These are phyloP conservation scores for Aurinia saxatilis DNA, from an alignment of 345 rosid genomes.

Conservation along the genomic window DNA sequence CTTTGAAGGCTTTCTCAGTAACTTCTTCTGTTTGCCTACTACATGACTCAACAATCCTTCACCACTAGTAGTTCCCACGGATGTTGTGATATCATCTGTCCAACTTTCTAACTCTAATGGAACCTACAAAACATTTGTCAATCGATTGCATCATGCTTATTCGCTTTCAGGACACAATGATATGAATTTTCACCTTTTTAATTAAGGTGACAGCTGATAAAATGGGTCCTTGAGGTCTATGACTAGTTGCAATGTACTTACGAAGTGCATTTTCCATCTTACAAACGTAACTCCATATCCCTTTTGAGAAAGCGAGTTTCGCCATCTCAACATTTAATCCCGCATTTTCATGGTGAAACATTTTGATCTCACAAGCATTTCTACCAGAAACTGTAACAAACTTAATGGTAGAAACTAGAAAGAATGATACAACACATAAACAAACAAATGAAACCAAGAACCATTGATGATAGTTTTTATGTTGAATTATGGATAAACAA, in stretches of 20 bases:
- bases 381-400: constrained; percentile 61
- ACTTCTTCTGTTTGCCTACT: constrained; percentile 24
- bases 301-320: constrained; percentile 78
- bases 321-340: constrained; percentile 88
- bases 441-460: no score
- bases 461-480: no score
- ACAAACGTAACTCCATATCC: constrained; percentile 90
- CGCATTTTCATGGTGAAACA: constrained; percentile 94
- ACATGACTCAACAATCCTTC: constrained; percentile 6
- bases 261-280: constrained; percentile 81
- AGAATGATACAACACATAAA: background rate
- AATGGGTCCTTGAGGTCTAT: constrained; percentile 30
- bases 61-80: background rate
- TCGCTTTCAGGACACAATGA: no score
- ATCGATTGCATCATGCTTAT: no score
- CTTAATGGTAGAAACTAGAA: background rate
- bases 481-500: no score
- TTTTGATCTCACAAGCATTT: constrained; percentile 75
- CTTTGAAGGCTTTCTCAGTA: constrained; percentile 47
- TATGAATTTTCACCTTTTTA: constrained; percentile 49
- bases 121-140: constrained; percentile 30
- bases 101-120: constrained; percentile 45
- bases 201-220: constrained; percentile 44
- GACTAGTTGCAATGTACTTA: constrained; percentile 36
- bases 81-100: background rate